Evolutionary conservation across 1,284 basidiomycete species (phyloP), one percentile per base, ranked within the genome.

Genomic region (Cutaneotrichosporon cutaneum): DNA sequence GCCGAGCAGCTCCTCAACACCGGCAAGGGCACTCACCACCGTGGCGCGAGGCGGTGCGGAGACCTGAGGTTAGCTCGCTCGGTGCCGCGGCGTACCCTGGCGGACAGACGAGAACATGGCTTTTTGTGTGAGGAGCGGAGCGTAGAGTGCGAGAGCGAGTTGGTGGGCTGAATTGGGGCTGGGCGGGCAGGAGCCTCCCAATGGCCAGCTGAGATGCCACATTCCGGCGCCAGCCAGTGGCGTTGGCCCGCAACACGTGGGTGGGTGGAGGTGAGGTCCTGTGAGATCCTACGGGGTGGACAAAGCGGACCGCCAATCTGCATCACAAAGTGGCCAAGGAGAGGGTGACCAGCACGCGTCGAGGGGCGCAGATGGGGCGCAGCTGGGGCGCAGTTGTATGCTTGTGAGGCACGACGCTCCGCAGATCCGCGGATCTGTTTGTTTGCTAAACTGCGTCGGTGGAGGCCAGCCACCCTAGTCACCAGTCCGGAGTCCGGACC

Each of bases 1-100:
- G 33, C 35, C 14, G 39, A 39, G 21, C n/a, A n/a, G n/a, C n/a
- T n/a, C n/a, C n/a, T n/a, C n/a, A n/a, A n/a, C n/a, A n/a, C 36
- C 45, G 35, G 58, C 3, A 47, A 32, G 39, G 21, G n/a, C 35
- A 68, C 73, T 11, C 56, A 75, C 76, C 74, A 22, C 75, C 74
- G 53, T 70, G 68, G 63, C 76, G 72, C 61, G 76, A 77, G 59
- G 76, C 76, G 54, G 71, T 67, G 56, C 75, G 74, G 67, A 77
- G 71, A 66, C 73, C 76, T 75, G 62, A 6, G 16, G 22, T 54
- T 21, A 26, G 65, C 22, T 21, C 16, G 21, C 16, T 30, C 59
- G 18, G 9, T 24, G 35, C 39, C 10, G 44, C n/a, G 22, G 48
- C 71, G 36, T 45, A 74, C 74, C 72, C 60, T 70, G 68, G 62